Conservation (phyloP, 78 protist genomes). For the Creolimax fragrantissima region DNA sequence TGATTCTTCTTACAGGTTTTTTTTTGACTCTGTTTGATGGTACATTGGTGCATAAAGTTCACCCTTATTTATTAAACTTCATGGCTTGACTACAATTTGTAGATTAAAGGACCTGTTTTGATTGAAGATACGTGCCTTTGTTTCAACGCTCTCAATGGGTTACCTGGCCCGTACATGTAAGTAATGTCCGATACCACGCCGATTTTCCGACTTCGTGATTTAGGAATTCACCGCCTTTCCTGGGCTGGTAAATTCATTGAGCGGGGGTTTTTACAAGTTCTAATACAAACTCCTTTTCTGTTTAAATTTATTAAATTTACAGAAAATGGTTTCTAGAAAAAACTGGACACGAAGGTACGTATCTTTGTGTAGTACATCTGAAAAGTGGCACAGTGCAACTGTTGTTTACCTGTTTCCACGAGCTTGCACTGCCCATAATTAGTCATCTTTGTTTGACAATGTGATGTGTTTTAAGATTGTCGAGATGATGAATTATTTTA, state of each 20-base stretch:
- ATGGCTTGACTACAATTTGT: neutral
- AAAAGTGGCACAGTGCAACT: neutral
- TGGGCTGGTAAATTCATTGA: neutral
- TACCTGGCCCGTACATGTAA: conserved; percentile 87
- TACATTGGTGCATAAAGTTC: no score
- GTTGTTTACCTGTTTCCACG: neutral
- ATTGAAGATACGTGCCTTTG: conserved; percentile 93
- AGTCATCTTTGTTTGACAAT: neutral
- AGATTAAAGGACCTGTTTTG: conserved; percentile 67
- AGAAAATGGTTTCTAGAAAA: conserved; percentile 91
- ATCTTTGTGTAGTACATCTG: neutral
- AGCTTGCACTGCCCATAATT: neutral
- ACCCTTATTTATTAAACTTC: no score
- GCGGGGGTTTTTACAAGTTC: neutral
- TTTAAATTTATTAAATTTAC: neutral
- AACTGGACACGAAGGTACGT: conserved; percentile 67
- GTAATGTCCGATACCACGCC: neutral
- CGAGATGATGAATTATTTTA: neutral
- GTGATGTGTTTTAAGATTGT: neutral
- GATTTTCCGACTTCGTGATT: neutral
- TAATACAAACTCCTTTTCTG: neutral
- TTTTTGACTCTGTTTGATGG: no score
- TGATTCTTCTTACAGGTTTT: no score
- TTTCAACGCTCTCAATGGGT: conserved; percentile 87
- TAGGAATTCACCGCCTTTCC: neutral